These are phyloP conservation scores for Nicotiana noctiflora DNA, from an alignment of 257 asterid genomes.

Conservation along the genomic window DNA sequence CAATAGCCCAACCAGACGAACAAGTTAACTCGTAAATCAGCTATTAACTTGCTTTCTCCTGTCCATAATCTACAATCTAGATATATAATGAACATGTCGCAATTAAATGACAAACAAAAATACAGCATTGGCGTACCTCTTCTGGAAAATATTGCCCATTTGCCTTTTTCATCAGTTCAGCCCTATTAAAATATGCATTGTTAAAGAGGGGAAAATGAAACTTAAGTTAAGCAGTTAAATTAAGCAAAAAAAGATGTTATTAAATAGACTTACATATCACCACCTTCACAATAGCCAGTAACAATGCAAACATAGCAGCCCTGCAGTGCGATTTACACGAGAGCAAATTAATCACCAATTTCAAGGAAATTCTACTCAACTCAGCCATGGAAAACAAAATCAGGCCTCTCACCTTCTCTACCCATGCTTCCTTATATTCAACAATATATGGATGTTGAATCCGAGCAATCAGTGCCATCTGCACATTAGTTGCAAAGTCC, in stretches of 20 bases:
- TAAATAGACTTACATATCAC: constrained; percentile 74
- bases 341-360: background rate
- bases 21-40: background rate
- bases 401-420: constrained; percentile 69
- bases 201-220: background rate
- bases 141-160: constrained; percentile 89
- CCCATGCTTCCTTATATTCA: constrained; percentile 99
- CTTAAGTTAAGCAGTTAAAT: background rate
- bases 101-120: background rate
- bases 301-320: constrained; percentile 99
- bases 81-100: background rate
- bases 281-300: constrained; percentile 98
- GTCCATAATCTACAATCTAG: background rate
- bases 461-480: constrained; percentile 96
- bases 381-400: background rate
- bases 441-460: constrained; percentile 89
- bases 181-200: constrained; percentile 40
- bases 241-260: background rate
- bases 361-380: background rate
- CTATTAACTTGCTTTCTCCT: background rate
- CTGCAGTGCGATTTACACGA: constrained; percentile 33
- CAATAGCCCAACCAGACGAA: background rate
- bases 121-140: constrained; percentile 48
- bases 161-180: constrained; percentile 86
- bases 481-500: constrained; percentile 17